Percentiles rank a stretch among this genome's conserved stretches.
Evolutionary conservation across 2,329 filamentous ascomycete species (phyloP).

Genomic region (Uncinocarpus reesii): DNA sequence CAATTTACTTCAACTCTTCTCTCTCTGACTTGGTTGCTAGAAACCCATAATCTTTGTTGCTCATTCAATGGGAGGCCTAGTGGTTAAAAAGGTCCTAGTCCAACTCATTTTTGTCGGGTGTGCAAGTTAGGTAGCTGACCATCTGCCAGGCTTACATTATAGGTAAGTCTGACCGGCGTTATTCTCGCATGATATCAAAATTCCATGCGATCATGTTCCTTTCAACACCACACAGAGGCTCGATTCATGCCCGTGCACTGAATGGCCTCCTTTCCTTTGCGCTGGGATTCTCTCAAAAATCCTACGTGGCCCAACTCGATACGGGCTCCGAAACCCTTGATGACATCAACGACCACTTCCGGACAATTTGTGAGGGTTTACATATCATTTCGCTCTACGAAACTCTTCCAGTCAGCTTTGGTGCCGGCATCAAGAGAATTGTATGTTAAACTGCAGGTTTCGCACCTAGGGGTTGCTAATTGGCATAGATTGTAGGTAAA

Average conservation of each 20-base stretch:
- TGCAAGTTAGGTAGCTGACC: neutral
- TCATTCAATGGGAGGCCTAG: constrained; percentile 40
- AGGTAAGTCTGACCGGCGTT: constrained; percentile 13
- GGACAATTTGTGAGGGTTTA: constrained; percentile 29
- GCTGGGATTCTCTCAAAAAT: constrained; percentile 24
- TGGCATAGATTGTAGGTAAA: constrained; percentile 24
- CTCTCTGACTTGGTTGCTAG: neutral
- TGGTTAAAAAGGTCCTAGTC: constrained; percentile 21
- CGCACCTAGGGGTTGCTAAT: neutral
- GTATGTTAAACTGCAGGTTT: constrained; percentile 1
- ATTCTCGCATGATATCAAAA: constrained; percentile 6
- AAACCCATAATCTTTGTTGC: constrained; percentile 34
- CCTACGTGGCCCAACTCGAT: constrained; percentile 33
- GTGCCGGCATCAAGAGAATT: constrained; percentile 9
- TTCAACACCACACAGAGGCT: constrained; percentile 23
- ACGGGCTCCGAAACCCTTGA: constrained; percentile 28
- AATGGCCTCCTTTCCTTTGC: constrained; percentile 21
- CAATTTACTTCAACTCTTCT: neutral
- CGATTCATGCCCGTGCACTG: constrained; percentile 16
- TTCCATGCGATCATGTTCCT: constrained; percentile 18
- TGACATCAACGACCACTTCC: constrained; percentile 38
- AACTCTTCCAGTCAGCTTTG: constrained; percentile 25
- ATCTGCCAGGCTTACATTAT: constrained; percentile 15
- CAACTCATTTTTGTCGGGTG: neutral
- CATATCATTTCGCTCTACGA: constrained; percentile 40